phyloP scores from a whole-genome alignment of 257 asterid species.

The Przewalskia tangutica region DNA sequence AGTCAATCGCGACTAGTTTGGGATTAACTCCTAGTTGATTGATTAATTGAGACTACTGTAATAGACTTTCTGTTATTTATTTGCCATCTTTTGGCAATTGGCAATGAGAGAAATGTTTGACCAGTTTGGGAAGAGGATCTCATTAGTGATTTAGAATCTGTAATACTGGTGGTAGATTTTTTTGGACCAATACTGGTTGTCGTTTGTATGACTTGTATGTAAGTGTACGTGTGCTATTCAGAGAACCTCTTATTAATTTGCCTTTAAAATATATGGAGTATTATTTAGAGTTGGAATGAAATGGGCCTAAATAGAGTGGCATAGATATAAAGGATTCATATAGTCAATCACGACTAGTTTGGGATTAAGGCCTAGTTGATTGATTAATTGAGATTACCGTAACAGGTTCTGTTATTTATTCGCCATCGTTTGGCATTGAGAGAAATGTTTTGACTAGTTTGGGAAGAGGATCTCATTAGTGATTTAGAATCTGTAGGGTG shows the following conservation, averaged over 20 bases:
- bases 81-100: no score
- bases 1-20: background rate
- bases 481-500: background rate
- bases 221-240: background rate
- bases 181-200: background rate
- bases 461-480: background rate
- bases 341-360: background rate
- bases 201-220: background rate
- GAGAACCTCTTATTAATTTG: background rate
- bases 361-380: background rate
- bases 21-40: background rate
- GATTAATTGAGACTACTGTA: background rate
- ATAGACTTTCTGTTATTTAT: background rate
- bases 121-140: no score
- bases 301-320: background rate
- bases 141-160: background rate
- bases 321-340: background rate
- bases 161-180: background rate
- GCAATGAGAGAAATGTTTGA: no score
- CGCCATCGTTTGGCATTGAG: background rate
- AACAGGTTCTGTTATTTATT: background rate
- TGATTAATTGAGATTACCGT: background rate
- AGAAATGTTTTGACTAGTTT: background rate
- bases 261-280: background rate
- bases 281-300: background rate